A percentile compares a stretch with the other conserved stretches of the same genome.
Conservation (phyloP, 441 rosid genomes). For the Gossypium davidsonii region DNA sequence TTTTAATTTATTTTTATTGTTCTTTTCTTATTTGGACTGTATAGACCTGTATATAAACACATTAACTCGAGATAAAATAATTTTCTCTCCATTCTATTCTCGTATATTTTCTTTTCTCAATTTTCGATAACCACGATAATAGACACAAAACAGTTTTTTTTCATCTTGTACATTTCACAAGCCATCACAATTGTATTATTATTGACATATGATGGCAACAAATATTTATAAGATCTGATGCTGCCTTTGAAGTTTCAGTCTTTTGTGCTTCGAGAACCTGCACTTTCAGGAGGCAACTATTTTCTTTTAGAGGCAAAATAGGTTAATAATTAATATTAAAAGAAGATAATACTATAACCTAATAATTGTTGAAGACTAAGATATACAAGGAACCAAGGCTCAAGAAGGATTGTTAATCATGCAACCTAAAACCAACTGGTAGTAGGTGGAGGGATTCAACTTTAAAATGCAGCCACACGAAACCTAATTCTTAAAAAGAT, state of each 20-base stretch:
- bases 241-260: background rate
- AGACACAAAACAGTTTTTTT: background rate
- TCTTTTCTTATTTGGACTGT: no score
- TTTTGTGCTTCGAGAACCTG: background rate
- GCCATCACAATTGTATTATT: background rate
- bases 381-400: background rate
- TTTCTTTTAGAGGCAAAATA: background rate
- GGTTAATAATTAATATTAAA: background rate
- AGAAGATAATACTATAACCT: background rate
- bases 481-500: no score
- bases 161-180: background rate
- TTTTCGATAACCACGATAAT: no score
- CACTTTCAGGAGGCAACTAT: background rate
- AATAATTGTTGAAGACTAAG: background rate
- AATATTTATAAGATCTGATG: background rate
- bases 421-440: no score
- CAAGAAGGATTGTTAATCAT: no score
- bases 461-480: no score
- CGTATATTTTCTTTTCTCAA: no score
- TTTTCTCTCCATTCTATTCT: no score
- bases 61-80: no score
- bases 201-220: background rate
- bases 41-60: no score
- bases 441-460: no score
- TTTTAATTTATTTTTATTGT: no score